Base-by-base conservation (phyloP, 1,284 basidiomycete genomes). In the Microbotryum intermedium region DNA sequence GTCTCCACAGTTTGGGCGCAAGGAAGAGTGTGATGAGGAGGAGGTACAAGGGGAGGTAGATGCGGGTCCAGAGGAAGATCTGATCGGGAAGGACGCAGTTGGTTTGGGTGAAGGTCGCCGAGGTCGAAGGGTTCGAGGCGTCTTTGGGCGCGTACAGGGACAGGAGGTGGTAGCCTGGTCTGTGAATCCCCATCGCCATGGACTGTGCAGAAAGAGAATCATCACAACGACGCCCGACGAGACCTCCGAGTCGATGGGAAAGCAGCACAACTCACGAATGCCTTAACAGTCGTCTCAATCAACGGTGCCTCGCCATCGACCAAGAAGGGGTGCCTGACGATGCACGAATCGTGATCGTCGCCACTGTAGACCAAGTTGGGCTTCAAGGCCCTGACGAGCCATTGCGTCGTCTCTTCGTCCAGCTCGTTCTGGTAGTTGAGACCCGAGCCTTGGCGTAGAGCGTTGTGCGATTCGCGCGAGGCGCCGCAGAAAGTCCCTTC, bases 311-410 rank as follows among this genome's bases (percentile, higher is more conserved):
- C 18, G 5, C 25, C 46, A 26, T 55, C 57, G 8, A 49, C 30
- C 23, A 51, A 44, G 44, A 66, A 68, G 4, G 75, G 71, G 72
- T 89, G 86, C 59, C 76, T 77, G 65, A 86, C 81, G 68, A 89
- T 86, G 73, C 90, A 93, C 65, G 89, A 89, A 72, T 93, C 90
- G 66, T 88, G 87, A 74, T 93, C 87, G 72, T 93, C 89, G 11
- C 86, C 90, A 67, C 88, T 90, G 70, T 87, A 87, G 6, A 92
- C 78, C 1, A 84, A 70, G 16, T 76, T 73, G 16, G 90, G 90
- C 34, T 80, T 78, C 20, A 90, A 72, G 28, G 75, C 79, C 29
- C 84, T 77, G 21, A 93, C 76, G 34, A 93, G 72, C 11, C 87
- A 90, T 20, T 78, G 71, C 3, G 84, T 83, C 7, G 86, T 86